Base-by-base conservation (phyloP, 1,139 yeast species). In the Candida sanyaensis region DNA sequence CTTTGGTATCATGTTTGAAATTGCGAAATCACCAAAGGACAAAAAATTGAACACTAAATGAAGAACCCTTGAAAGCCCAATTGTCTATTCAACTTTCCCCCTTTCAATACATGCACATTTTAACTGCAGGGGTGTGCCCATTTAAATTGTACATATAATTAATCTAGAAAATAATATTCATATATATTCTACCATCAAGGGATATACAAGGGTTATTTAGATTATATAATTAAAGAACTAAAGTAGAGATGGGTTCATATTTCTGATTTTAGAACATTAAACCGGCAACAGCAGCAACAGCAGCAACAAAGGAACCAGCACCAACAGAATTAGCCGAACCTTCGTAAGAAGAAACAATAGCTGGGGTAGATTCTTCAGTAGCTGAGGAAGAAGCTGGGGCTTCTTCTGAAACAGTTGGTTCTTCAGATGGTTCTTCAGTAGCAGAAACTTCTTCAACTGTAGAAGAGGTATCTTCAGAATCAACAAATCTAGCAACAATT, bases 401-500 rank as follows among this genome's bases (percentile, higher is more conserved):
- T 37, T 37, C 37, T 34, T 34, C 37, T 4, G 37, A 12, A 28
- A 30, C 21, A 24, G 33, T 23, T 27, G 30, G 24, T 24, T 28
- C 30, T 37, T 24, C 28, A 26, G 39, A 6, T 23, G 13, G 11
- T 37, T 37, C 37, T 17, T 37, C 32, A 12, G 37, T 31, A n/a
- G 41, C n/a, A 17, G 41, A 27, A 11, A 32, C 10, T 24, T 37
- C 41, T 6, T 27, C 23, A 11, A 24, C 33, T 26, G 39, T 27
- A 12, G 43, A 9, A 28, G 40, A 5, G 17, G 42, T 32, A 9
- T 33, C 36, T 44, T 32, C 37, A 12, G 41, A 39, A 4, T 31
- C 44, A 28, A 28, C 46, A 24, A 38, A 30, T 24, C 27, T 43
- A 38, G 49, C 55, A 46, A 51, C 58, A 36, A 65, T 46, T 46